phyloP scores from a whole-genome alignment of 2,329 filamentous ascomycete species.

The Ophiostoma piceae region DNA sequence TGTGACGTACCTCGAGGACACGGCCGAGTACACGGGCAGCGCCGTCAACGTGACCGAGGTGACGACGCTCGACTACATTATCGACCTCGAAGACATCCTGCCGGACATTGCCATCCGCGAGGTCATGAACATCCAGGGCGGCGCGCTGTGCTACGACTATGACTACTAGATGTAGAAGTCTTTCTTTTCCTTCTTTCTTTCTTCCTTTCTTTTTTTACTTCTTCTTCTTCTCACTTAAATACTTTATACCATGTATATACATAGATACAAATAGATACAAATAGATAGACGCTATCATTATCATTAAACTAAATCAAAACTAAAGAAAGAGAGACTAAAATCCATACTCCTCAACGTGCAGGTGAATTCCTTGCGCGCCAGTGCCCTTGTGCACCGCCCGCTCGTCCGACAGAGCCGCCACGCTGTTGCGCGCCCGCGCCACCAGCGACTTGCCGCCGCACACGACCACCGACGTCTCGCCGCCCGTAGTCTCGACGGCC shows the following conservation, averaged over 20 bases:
- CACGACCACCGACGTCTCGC: slow-evolving; percentile 57
- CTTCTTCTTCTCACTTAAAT: not conserved
- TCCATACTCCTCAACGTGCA: slow-evolving; percentile 56
- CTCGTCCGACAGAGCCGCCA: slow-evolving; percentile 54
- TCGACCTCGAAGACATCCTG: too few species aligned
- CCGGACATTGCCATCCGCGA: not conserved
- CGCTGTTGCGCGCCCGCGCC: slow-evolving; percentile 49
- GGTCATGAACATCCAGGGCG: not conserved
- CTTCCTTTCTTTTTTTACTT: not conserved
- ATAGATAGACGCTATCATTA: not conserved
- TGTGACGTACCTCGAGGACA: too few species aligned
- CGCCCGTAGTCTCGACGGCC: slow-evolving; percentile 53
- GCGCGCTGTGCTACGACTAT: not conserved
- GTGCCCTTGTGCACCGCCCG: slow-evolving; percentile 60
- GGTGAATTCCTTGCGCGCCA: slow-evolving; percentile 56
- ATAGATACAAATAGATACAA: too few species aligned
- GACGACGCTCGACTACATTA: too few species aligned
- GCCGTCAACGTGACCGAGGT: too few species aligned
- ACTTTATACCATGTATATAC: not conserved
- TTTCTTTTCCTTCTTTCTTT: not conserved
- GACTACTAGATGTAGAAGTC: not conserved
- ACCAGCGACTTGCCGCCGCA: slow-evolving; percentile 55
- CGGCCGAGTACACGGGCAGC: too few species aligned
- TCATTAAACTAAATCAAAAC: not conserved
- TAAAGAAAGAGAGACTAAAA: not conserved